These are phyloP conservation scores for Beta corolliflora DNA, from an alignment of 179 eudicot species.

Conservation along the genomic window DNA sequence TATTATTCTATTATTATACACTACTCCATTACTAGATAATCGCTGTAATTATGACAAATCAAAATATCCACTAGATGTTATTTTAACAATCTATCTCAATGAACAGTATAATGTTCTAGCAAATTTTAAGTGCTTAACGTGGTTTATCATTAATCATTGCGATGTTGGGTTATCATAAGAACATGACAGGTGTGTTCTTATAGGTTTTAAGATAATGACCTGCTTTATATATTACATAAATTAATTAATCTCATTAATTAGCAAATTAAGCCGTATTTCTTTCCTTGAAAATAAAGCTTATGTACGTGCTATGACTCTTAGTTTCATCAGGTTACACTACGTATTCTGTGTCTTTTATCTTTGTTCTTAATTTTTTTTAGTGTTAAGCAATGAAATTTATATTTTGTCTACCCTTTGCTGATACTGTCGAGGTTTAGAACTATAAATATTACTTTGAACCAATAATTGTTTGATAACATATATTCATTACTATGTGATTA, in stretches of 20 bases:
- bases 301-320: background rate
- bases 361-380: no score
- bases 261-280: conserved; percentile 11
- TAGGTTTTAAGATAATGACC: conserved; percentile 21
- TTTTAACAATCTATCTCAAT: background rate
- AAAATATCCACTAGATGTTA: background rate
- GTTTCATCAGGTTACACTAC: background rate
- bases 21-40: background rate
- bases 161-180: conserved; percentile 19
- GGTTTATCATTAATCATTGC: conserved; percentile 14
- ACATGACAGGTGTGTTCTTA: conserved; percentile 22
- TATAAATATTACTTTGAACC: no score
- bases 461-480: no score
- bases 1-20: background rate
- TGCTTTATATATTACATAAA: background rate
- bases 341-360: no score
- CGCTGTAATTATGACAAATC: background rate
- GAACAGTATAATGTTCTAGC: background rate
- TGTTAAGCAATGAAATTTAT: no score
- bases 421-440: no score
- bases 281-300: conserved; percentile 17
- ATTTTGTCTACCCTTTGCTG: no score
- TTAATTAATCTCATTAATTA: background rate
- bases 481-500: no score
- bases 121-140: background rate